phyloP scores from a whole-genome alignment of 768 basidiomycete species.

The Pleurotus sapidus region DNA sequence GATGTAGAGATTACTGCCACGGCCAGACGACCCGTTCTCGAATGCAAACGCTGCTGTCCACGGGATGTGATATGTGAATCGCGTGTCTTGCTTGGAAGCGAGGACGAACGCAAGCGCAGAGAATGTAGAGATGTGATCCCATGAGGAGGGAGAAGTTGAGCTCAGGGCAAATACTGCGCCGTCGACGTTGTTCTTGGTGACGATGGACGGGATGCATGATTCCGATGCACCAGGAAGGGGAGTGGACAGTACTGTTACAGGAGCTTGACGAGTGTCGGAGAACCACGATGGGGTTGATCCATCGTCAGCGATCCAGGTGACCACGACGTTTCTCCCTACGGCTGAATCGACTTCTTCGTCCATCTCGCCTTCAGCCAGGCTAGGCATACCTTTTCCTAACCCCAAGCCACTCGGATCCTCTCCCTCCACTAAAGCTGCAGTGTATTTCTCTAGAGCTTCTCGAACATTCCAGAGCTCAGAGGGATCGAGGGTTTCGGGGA shows the following conservation, averaged over 20 bases:
- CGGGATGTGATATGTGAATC: conserved; percentile 77
- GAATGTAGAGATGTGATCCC: conserved; percentile 82
- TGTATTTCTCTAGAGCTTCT: conserved; percentile 86
- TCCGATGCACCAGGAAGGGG: conserved; percentile 55
- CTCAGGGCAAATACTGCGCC: conserved; percentile 59
- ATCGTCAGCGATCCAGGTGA: conserved; percentile 65
- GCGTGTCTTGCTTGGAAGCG: conserved; percentile 86
- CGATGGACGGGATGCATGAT: conserved; percentile 36
- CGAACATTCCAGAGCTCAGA: conserved; percentile 77
- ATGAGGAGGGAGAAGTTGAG: conserved; percentile 34
- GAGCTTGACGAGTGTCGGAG: conserved; percentile 15
- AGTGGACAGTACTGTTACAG: conserved; percentile 61
- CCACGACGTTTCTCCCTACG: conserved; percentile 59
- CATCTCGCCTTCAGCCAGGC: conserved; percentile 83
- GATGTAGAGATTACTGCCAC: conserved; percentile 83
- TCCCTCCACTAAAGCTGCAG: conserved; percentile 54
- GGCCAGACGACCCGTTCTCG: conserved; percentile 66
- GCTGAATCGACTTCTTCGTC: conserved; percentile 86
- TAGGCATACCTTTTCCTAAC: conserved; percentile 68
- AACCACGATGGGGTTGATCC: conserved; percentile 45
- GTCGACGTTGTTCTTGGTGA: conserved; percentile 73
- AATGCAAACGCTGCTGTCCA: conserved; percentile 70
- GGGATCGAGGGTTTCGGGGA: conserved; percentile 86
- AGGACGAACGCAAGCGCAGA: conserved; percentile 92
- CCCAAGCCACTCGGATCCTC: conserved; percentile 63